Evolutionary conservation across 2,329 filamentous ascomycete genomes (phyloP).

Genomic region (Westerdykella aurantiaca): DNA sequence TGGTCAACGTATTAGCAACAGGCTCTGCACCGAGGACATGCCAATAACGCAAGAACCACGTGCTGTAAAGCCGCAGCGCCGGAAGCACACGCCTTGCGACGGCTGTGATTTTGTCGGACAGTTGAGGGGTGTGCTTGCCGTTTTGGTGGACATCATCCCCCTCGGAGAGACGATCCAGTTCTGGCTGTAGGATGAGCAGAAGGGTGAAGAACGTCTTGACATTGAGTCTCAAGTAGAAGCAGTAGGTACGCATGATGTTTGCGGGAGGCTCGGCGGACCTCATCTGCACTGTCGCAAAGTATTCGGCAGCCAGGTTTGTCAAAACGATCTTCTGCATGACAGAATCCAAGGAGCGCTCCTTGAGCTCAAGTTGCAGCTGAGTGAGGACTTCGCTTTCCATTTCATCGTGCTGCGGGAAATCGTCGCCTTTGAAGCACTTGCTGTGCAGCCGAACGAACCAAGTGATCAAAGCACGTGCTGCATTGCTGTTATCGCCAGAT

Average conservation of each 20-base stretch:
- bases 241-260: constrained; percentile 39
- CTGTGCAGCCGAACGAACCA: constrained; percentile 88
- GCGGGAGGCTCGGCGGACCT: constrained; percentile 14
- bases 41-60: constrained; percentile 58
- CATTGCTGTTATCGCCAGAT: constrained; percentile 44
- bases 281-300: constrained; percentile 50
- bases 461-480: constrained; percentile 60
- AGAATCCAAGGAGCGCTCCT: constrained; percentile 58
- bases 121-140: constrained; percentile 27
- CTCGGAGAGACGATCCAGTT: constrained; percentile 55
- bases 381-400: constrained; percentile 80
- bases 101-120: constrained; percentile 50
- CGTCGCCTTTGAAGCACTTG: constrained; percentile 70
- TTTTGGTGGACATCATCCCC: constrained; percentile 42
- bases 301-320: constrained; percentile 80
- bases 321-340: constrained; percentile 73
- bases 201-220: constrained; percentile 69
- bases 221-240: constrained; percentile 71
- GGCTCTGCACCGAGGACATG: constrained; percentile 48
- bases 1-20: constrained; percentile 49
- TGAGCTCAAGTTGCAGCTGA: constrained; percentile 67
- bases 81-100: constrained; percentile 59
- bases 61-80: constrained; percentile 60
- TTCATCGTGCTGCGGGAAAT: constrained; percentile 70
- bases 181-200: constrained; percentile 63